Percentiles rank a stretch among this genome's conserved stretches.
Evolutionary conservation across 805 yeast genomes (phyloP).

Genomic region (Metschnikowia dekortorum): DNA sequence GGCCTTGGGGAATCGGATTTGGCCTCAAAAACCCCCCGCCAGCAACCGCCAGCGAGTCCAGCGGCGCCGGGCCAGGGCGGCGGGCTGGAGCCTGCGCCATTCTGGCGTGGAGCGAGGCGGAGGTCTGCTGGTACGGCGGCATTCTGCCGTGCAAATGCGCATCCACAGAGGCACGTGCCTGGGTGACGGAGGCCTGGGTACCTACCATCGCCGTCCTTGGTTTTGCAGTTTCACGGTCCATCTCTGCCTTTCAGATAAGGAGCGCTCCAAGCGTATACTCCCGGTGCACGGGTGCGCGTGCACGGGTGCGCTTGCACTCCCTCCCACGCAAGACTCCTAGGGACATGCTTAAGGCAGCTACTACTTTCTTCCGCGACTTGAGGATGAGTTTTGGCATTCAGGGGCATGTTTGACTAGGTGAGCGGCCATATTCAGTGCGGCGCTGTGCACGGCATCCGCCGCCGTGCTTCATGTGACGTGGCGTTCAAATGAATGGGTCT

Average conservation of each 20-base stretch:
- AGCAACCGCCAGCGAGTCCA: not conserved
- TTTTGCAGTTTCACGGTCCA: not conserved
- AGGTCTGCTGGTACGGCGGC: conserved; percentile 12
- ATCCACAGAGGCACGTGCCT: conserved; percentile 22
- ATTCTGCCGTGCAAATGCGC: conserved; percentile 44
- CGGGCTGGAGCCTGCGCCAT: not conserved
- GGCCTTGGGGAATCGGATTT: no score
- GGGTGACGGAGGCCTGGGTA: not conserved
- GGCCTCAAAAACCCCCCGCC: no score
- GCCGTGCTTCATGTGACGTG: no score
- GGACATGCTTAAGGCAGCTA: no score
- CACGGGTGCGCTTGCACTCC: not conserved
- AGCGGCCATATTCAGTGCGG: no score
- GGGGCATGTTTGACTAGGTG: no score
- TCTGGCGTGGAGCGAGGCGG: conserved; percentile 8
- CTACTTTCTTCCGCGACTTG: no score
- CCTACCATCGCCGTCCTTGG: conserved; percentile 13
- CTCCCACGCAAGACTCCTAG: no score
- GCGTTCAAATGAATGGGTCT: no score
- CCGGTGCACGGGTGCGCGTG: not conserved
- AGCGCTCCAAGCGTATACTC: not conserved
- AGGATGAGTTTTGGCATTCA: no score
- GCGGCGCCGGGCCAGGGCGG: not conserved
- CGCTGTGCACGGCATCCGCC: no score
- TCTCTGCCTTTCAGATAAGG: not conserved